These are phyloP conservation scores for Scortechinia acanthostroma DNA, from an alignment of 2,329 filamentous ascomycete species.

Conservation along the genomic window DNA sequence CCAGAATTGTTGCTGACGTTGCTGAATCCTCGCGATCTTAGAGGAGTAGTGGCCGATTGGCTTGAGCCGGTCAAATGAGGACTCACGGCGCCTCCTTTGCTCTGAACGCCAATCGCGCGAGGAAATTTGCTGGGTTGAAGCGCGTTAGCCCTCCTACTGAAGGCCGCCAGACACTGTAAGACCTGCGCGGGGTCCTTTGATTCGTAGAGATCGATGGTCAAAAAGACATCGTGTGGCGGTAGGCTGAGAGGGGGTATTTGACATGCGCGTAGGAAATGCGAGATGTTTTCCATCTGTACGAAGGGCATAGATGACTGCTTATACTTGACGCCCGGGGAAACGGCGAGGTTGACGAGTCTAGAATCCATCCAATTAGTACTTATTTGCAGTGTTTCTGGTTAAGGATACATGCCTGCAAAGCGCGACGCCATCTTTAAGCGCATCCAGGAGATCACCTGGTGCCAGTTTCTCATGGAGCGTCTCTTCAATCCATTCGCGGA, in stretches of 20 bases:
- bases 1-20: conserved; percentile 52
- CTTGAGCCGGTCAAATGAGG: conserved; percentile 55
- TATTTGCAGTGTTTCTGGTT: conserved; percentile 3
- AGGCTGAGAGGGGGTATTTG: conserved; percentile 78
- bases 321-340: conserved; percentile 75
- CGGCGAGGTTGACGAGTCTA: conserved; percentile 75
- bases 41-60: conserved; percentile 31
- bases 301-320: conserved; percentile 94
- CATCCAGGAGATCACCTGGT: conserved; percentile 72
- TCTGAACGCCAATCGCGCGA: conserved; percentile 64
- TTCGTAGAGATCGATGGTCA: conserved; percentile 94
- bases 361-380: background rate
- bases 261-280: conserved; percentile 85
- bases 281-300: conserved; percentile 99
- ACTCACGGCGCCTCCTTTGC: conserved; percentile 48
- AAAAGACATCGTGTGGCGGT: conserved; percentile 87
- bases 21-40: conserved; percentile 32
- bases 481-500: conserved; percentile 77
- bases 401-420: conserved; percentile 73
- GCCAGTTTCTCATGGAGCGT: conserved; percentile 69
- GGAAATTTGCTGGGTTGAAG: conserved; percentile 71
- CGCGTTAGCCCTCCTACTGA: conserved; percentile 77
- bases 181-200: conserved; percentile 94
- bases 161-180: conserved; percentile 82
- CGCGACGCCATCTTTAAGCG: conserved; percentile 81